Conservation (phyloP, 768 basidiomycete species). For the Lenzites betulinus region DNA sequence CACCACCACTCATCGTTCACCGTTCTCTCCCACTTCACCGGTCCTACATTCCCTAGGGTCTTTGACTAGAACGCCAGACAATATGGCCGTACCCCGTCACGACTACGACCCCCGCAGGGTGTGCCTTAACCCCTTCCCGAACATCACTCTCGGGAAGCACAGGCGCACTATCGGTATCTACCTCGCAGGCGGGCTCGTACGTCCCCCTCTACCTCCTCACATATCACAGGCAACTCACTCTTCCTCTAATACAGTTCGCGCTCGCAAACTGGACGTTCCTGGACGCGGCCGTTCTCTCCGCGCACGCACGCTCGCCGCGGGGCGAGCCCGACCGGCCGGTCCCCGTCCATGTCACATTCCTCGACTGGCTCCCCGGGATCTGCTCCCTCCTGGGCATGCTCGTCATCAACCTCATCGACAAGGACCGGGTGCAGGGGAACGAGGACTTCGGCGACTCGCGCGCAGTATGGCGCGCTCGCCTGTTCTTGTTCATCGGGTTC, state of each 20-base stretch:
- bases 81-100: slow-evolving; percentile 67
- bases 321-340: slow-evolving; percentile 68
- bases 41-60: neutral
- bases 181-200: slow-evolving; percentile 86
- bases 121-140: slow-evolving; percentile 85
- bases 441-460: slow-evolving; percentile 79
- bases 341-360: slow-evolving; percentile 84
- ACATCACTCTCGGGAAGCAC: slow-evolving; percentile 71
- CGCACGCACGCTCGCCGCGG: slow-evolving; percentile 78
- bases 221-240: neutral
- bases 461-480: slow-evolving; percentile 88
- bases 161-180: slow-evolving; percentile 87
- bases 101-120: slow-evolving; percentile 87
- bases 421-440: slow-evolving; percentile 80
- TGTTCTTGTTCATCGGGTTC: slow-evolving; percentile 93
- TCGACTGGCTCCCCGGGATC: slow-evolving; percentile 98
- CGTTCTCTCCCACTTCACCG: neutral
- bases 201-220: slow-evolving; percentile 35
- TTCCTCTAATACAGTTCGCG: slow-evolving; percentile 67
- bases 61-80: neutral
- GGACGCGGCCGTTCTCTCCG: slow-evolving; percentile 89
- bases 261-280: slow-evolving; percentile 94
- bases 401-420: slow-evolving; percentile 93
- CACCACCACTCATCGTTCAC: neutral
- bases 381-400: slow-evolving; percentile 91